These are phyloP conservation scores for Lasiodiplodia sp. DNA, from an alignment of 2,329 filamentous ascomycete species.

Conservation along the genomic window DNA sequence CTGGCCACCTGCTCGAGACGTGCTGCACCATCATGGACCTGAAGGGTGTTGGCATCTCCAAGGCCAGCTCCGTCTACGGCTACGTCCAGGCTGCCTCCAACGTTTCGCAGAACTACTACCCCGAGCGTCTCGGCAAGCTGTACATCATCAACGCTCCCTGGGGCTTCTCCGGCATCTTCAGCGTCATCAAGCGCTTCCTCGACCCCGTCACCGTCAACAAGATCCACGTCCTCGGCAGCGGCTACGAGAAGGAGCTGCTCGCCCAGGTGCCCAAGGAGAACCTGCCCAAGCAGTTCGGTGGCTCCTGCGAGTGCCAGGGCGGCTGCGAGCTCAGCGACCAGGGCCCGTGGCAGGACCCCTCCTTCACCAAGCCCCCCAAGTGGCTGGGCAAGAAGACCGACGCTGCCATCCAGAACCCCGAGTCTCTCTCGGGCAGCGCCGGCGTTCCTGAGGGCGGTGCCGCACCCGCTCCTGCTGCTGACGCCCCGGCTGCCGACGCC, in stretches of 20 bases:
- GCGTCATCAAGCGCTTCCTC: constrained; percentile 88
- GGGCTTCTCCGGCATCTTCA: constrained; percentile 89
- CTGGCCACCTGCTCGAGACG: constrained; percentile 89
- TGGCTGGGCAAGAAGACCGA: constrained; percentile 49
- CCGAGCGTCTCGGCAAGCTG: constrained; percentile 92
- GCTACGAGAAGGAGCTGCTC: constrained; percentile 85
- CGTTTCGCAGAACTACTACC: constrained; percentile 99
- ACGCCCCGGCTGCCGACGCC: constrained; percentile 34
- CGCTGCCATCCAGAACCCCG: constrained; percentile 40
- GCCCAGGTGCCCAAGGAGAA: constrained; percentile 88
- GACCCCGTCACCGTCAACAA: constrained; percentile 97
- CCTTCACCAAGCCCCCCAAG: constrained; percentile 68
- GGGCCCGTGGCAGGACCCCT: constrained; percentile 83
- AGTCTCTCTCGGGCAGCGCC: constrained; percentile 39
- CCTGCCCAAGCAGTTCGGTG: constrained; percentile 85
- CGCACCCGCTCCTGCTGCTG: constrained; percentile 24
- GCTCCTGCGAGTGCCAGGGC: constrained; percentile 79
- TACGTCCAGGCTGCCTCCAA: constrained; percentile 85
- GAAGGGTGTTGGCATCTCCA: constrained; percentile 87
- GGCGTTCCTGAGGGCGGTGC: constrained; percentile 34
- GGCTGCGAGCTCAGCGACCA: constrained; percentile 88
- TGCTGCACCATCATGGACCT: constrained; percentile 99
- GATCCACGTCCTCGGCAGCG: constrained; percentile 85
- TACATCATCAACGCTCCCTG: constrained; percentile 98
- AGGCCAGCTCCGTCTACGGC: constrained; percentile 82